Base-by-base conservation (phyloP, 176 grass and related monocot genomes). In the Aechmea fasciata region DNA sequence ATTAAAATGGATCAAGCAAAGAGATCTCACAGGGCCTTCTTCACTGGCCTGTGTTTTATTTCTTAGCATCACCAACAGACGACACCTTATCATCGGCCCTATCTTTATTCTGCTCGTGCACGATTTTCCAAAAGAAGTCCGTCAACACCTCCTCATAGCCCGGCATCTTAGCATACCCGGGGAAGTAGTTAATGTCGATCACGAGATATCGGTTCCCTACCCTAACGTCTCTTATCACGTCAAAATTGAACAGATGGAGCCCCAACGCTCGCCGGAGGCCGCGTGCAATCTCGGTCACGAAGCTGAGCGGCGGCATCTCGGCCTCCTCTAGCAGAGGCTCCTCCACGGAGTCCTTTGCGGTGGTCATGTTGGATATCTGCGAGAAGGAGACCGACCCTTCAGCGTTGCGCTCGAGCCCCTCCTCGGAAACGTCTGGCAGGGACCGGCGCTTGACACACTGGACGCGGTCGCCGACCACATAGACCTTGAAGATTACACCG, bases 111-210 rank as follows among this genome's bases (percentile, higher is more conserved):
- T 84, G 78, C 65, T 87, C 84, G 11, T 68, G 64, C 64, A 84
- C 78, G 76, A 91, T 88, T 52, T 79, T 78, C 66, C 73, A 85
- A 75, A 96, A 96, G 75, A 96, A 96, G 79, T 89, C 83, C 0
- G 88, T 80, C 72, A 96, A 75, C 49, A 85, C 75, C 52, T 48
- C 80, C 73, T 96, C 92, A 57, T 96, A 96, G 10, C 71, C 65
- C 0, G 92, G 92, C 92, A 96, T 91, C 78, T 96, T 96, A 9
- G 88, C 88, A 64, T 96, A 96, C 0, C 85, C 92, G 1, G 88
- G 92, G 78, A 91, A 96, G 77, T 96, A 91, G 51, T 96, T 96
- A 79, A 96, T 96, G 76, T 96, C 91, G 71, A 91, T 91, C 78
- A 96, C 83, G 51, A 96, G 87, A 64, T 96, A 96, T 15, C 85